Evolutionary conservation across 2,329 filamentous ascomycete species (phyloP), one percentile per base, ranked within the genome.

Genomic region (Trichoderma koningiopsis): DNA sequence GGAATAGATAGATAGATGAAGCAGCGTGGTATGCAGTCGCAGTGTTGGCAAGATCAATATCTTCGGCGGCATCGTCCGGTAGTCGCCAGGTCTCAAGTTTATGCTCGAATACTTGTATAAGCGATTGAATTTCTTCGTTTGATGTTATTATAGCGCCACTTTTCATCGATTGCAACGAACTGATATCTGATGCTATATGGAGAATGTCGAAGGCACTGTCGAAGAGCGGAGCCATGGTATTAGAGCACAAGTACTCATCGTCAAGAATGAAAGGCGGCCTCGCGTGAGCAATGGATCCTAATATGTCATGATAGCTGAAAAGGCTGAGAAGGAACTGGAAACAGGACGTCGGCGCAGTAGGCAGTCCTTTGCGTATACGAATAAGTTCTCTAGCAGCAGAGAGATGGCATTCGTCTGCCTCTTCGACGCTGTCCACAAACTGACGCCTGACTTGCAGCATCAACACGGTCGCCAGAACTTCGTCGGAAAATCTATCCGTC

Each of bases 361-460:
- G 35, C 8, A 35, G 35, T 4, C 35, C 35, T 29, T 37, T 37
- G 14, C 57, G 57, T n/a, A 59, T 7, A 24, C 14, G 35, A 40
- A 59, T 59, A 24, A 59, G 57, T 40, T 59, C 57, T 43, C 22
- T 59, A 27, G 57, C 57, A 24, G 57, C 57, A 10, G 57, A 40
- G 14, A 59, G 57, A n/a, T 59, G 57, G 29, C 35, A 59, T 40
- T 59, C 57, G 22, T 29, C 57, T 43, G n/a, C 35, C 24, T 59
- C 57, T 43, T 40, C 35, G 27, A 59, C 22, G 8, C 27, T 19
- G 24, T 19, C 24, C 3, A 59, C 24, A 40, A 59, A 59, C 24
- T 59, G 57, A 43, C 57, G 57, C 14, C 57, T 59, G 22, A 59
- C 22, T 59, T 59, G 57, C 19, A 59, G 22, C 57, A 59, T 59